Evolutionary conservation across 768 basidiomycete genomes (phyloP).

Genomic region (Hericium rajendrae): DNA sequence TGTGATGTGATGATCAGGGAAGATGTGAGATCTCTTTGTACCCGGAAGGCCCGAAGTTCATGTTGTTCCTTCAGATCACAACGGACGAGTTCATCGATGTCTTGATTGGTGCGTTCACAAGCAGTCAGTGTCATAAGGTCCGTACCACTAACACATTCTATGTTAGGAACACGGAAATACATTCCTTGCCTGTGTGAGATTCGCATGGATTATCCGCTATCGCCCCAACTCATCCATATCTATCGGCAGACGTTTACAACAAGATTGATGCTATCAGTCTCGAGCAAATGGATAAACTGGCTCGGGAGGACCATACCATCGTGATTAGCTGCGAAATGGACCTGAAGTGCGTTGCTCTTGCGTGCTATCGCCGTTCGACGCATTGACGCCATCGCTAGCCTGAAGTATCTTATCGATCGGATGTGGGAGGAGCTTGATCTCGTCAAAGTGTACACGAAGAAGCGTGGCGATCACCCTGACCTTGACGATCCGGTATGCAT

Average conservation of each 20-base stretch:
- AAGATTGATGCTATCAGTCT: conserved; percentile 88
- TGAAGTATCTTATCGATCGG: conserved; percentile 64
- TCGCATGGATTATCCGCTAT: conserved; percentile 1
- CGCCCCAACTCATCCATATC: not conserved
- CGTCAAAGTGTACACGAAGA: conserved; percentile 95
- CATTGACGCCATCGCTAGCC: conserved; percentile 27
- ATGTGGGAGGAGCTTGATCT: conserved; percentile 76
- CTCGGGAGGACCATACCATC: conserved; percentile 73
- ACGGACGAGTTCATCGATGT: conserved; percentile 98
- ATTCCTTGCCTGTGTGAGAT: conserved; percentile 79
- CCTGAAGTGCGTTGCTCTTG: conserved; percentile 52
- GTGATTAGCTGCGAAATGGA: conserved; percentile 96
- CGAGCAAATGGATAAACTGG: conserved; percentile 75
- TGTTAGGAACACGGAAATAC: conserved; percentile 83
- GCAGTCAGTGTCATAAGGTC: too few species aligned
- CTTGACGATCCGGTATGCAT: conserved; percentile 85
- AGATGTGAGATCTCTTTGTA: conserved; percentile 46
- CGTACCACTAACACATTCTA: not conserved
- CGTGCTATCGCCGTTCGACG: not conserved
- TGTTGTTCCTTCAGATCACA: conserved; percentile 51
- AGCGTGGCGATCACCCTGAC: conserved; percentile 91
- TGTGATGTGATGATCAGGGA: conserved; percentile 99
- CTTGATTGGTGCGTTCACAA: conserved; percentile 57
- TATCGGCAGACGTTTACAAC: conserved; percentile 76
- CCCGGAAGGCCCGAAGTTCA: too few species aligned